Conservation (phyloP, 306 rosid species). For the Sophora flavescens region DNA sequence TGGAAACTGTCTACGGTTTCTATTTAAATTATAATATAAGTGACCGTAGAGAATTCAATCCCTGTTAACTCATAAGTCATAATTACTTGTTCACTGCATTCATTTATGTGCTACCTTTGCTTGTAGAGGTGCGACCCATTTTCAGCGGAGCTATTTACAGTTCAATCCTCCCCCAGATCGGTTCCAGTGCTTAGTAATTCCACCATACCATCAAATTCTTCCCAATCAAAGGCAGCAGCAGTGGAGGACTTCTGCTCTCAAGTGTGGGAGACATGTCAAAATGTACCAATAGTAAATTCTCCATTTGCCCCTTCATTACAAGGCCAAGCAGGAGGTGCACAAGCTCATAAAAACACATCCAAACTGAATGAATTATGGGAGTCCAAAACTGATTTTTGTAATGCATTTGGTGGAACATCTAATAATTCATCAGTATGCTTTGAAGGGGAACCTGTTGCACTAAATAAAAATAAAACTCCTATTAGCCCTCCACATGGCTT, state of each 20-base stretch:
- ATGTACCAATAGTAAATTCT: constrained; percentile 72
- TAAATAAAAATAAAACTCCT: constrained; percentile 58
- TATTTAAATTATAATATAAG: no score
- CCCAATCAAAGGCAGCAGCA: constrained; percentile 70
- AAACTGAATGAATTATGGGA: constrained; percentile 79
- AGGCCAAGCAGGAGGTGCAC: constrained; percentile 65
- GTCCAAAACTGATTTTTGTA: constrained; percentile 81
- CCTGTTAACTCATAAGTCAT: not conserved
- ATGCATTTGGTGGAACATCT: constrained; percentile 82
- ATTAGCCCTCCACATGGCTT: constrained; percentile 67
- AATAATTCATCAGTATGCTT: constrained; percentile 72
- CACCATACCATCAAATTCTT: constrained; percentile 66
- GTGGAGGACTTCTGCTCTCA: constrained; percentile 66
- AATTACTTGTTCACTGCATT: constrained; percentile 23
- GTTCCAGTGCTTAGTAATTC: constrained; percentile 93
- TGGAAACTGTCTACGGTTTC: no score
- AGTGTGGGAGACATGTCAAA: constrained; percentile 88
- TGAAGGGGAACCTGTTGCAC: constrained; percentile 72
- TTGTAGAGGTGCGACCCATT: constrained; percentile 88
- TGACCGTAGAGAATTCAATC: no score
- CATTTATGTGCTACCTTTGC: constrained; percentile 36
- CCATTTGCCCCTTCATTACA: constrained; percentile 83
- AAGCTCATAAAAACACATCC: constrained; percentile 53
- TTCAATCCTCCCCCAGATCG: constrained; percentile 61
- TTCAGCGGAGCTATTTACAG: constrained; percentile 74